Base-by-base conservation (phyloP, 148 eudicot species). In the Drosera capensis region DNA sequence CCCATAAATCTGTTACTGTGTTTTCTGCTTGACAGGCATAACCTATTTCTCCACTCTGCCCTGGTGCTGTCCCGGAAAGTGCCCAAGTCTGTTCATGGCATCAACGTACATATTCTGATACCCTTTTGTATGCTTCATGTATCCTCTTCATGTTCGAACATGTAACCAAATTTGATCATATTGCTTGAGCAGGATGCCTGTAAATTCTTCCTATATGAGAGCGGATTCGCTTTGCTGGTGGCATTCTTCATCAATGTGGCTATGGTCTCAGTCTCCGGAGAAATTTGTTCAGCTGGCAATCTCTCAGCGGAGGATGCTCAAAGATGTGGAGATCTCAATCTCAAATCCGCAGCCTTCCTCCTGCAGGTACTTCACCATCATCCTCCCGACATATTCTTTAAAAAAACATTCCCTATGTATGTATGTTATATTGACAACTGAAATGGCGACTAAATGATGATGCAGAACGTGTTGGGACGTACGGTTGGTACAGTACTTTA, bases 11-110 rank as follows among this genome's bases (percentile, higher is more conserved):
- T 14, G 17, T 2, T 14, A 39, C 17, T 11, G 23, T 19, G 1
- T 18, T 61, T 6, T 41, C 4, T 16, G 36, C 14, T 30, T 3
- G 22, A 52, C 60, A 71, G 75, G 65, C 85, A 78, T 52, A 78
- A 78, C 41, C 77, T 78, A 16, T 78, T 71, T 42, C 80, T 78
- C 22, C 85, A 78, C 38, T 78, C 85, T 1, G 85, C 77, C 46
- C 73, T 78, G 8, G 85, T 78, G 7, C 73, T 78, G 14, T 67
- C 85, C 1, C 45, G 74, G 43, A 78, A 71, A 64, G 49, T 65
- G 34, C 79, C 84, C 0, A 62, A 64, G n/a, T 67, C 84, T 2
- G 71, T 77, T 22, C 62, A 62, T 11, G 72, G 71, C 15, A 57
- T 71, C 49, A 71, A 71, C 49, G 71, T 49, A 34, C 13, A 11